These are phyloP conservation scores for Cutaneotrichosporon cutaneum DNA, from an alignment of 1,284 basidiomycete genomes.

Conservation along the genomic window DNA sequence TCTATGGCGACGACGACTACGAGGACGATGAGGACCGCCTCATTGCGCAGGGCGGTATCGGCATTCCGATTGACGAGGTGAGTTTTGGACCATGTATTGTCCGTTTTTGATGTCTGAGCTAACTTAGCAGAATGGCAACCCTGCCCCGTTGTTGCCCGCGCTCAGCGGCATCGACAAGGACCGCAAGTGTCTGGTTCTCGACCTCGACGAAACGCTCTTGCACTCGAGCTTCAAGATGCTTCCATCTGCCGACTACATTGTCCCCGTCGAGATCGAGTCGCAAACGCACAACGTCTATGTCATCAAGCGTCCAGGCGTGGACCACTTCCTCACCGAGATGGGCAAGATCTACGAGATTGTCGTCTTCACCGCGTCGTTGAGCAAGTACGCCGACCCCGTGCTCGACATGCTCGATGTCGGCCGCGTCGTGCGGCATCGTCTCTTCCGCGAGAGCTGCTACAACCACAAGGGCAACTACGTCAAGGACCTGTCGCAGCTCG, in stretches of 20 bases:
- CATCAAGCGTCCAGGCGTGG: slow-evolving; percentile 96
- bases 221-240: slow-evolving; percentile 96
- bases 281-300: slow-evolving; percentile 99
- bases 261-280: slow-evolving; percentile 98
- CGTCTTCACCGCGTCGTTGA: slow-evolving; percentile 94
- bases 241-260: slow-evolving; percentile 94
- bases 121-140: slow-evolving; percentile 70
- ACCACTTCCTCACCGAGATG: slow-evolving; percentile 93
- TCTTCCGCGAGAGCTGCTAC: slow-evolving; percentile 98
- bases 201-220: slow-evolving; percentile 92
- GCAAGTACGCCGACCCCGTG: slow-evolving; percentile 99
- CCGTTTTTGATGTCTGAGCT: slow-evolving; percentile 4
- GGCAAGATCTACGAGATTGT: slow-evolving; percentile 98
- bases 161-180: slow-evolving; percentile 71
- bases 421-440: slow-evolving; percentile 86
- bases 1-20: slow-evolving; percentile 55
- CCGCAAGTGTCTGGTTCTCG: slow-evolving; percentile 88
- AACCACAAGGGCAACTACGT: slow-evolving; percentile 99
- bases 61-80: slow-evolving; percentile 75
- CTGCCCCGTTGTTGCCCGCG: slow-evolving; percentile 76
- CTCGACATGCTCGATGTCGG: slow-evolving; percentile 93
- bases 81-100: slow-evolving; percentile 41
- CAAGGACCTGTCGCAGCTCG: slow-evolving; percentile 97
- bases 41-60: slow-evolving; percentile 75
- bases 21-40: slow-evolving; percentile 76